These are phyloP conservation scores for Balansia obtecta DNA, from an alignment of 2,329 filamentous ascomycete genomes.

Conservation along the genomic window DNA sequence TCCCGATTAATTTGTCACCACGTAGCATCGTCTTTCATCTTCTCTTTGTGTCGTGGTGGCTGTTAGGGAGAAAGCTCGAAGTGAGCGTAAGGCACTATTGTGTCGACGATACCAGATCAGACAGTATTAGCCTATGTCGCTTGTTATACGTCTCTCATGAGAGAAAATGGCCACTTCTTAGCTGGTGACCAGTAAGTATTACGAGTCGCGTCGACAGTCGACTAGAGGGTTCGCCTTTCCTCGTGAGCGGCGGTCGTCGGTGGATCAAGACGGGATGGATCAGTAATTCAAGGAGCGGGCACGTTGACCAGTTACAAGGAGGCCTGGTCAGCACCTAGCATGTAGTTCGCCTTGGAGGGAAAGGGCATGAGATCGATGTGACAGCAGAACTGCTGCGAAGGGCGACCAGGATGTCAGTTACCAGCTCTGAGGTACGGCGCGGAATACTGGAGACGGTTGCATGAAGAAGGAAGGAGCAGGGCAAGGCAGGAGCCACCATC, in stretches of 20 bases:
- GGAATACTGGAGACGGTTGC: neutral
- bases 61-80: neutral
- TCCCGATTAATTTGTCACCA: no score
- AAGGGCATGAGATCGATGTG: neutral
- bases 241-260: neutral
- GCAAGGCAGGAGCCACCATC: no score
- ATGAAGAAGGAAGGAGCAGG: neutral
- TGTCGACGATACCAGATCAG: no score
- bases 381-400: neutral
- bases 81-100: neutral
- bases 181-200: neutral
- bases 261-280: neutral
- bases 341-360: neutral
- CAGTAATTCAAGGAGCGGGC: neutral
- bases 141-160: neutral
- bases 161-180: neutral
- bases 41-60: no score
- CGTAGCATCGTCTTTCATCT: no score
- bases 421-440: conserved; percentile 1
- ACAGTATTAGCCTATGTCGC: neutral
- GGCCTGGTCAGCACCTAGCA: neutral
- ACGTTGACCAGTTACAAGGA: neutral
- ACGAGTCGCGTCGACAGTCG: neutral
- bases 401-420: neutral
- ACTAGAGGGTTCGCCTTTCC: neutral